Conservation (phyloP, 176 grass and related monocot species). For the Triticum turgidum region DNA sequence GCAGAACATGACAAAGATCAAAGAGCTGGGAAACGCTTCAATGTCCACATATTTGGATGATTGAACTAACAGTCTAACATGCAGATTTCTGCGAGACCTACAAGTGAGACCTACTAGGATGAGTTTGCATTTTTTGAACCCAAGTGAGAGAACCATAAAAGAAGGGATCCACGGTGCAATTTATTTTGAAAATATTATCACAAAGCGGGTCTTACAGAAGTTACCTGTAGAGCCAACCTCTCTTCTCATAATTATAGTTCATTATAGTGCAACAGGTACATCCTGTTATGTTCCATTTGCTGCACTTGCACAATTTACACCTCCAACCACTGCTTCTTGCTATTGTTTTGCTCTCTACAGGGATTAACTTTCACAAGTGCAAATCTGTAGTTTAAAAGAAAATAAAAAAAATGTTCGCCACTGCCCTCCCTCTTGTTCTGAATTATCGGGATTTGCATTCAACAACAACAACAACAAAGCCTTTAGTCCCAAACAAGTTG, state of each 20-base stretch:
- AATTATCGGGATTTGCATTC: conserved; percentile 28
- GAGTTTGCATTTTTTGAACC: not conserved
- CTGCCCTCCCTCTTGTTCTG: not conserved
- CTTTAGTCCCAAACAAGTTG: too few species aligned
- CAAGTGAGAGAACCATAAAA: not conserved
- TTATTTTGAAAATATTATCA: not conserved
- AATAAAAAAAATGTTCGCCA: not conserved
- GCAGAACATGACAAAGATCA: not conserved
- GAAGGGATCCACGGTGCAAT: not conserved
- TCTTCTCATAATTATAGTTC: not conserved
- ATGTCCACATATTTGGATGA: not conserved
- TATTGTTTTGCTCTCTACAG: not conserved
- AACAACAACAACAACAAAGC: too few species aligned
- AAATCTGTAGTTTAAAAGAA: conserved; percentile 10
- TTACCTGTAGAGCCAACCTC: not conserved
- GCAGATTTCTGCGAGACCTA: not conserved
- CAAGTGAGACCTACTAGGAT: not conserved
- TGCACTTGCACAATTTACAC: conserved; percentile 7
- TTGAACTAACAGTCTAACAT: not conserved
- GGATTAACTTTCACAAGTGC: not conserved
- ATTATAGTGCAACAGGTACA: not conserved
- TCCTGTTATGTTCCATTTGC: conserved; percentile 3
- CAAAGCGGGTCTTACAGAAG: not conserved
- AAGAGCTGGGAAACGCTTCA: not conserved
- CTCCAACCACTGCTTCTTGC: conserved; percentile 4